Conservation (phyloP, 2,329 filamentous ascomycete species). For the Xylaria sp. region DNA sequence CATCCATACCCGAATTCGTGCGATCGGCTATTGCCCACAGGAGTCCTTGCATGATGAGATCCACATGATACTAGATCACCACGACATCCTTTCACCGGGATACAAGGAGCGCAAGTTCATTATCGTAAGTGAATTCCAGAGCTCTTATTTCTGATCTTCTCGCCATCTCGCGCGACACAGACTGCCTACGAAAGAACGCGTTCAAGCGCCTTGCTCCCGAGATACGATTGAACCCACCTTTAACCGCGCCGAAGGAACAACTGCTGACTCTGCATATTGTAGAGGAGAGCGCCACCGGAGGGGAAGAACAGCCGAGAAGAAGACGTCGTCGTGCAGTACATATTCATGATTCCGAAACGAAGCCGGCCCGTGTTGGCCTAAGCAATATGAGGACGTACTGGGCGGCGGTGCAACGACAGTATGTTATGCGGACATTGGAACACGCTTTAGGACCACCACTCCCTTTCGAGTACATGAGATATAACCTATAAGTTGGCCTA, state of each 20-base stretch:
- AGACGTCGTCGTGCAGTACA: slow-evolving; percentile 7
- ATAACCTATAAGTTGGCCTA: too few species aligned
- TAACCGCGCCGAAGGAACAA: too few species aligned
- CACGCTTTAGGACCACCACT: background rate
- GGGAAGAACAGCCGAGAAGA: too few species aligned
- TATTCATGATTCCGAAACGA: background rate
- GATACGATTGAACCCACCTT: too few species aligned
- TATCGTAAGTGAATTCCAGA: background rate
- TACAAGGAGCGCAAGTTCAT: slow-evolving; percentile 1
- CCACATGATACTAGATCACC: background rate
- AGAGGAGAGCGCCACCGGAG: too few species aligned
- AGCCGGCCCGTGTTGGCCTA: background rate
- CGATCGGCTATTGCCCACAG: background rate
- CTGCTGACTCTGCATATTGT: too few species aligned
- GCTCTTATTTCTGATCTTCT: too few species aligned
- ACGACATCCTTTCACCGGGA: background rate
- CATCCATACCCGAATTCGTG: background rate
- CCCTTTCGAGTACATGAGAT: background rate
- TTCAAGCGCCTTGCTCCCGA: too few species aligned
- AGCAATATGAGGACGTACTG: background rate
- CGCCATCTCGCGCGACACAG: too few species aligned
- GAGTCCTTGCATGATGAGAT: background rate
- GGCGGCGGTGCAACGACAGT: background rate
- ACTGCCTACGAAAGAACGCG: too few species aligned
- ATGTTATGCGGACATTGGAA: background rate